Evolutionary conservation across 2,329 filamentous ascomycete species (phyloP).

Genomic region (Aspergillus aculeatus): DNA sequence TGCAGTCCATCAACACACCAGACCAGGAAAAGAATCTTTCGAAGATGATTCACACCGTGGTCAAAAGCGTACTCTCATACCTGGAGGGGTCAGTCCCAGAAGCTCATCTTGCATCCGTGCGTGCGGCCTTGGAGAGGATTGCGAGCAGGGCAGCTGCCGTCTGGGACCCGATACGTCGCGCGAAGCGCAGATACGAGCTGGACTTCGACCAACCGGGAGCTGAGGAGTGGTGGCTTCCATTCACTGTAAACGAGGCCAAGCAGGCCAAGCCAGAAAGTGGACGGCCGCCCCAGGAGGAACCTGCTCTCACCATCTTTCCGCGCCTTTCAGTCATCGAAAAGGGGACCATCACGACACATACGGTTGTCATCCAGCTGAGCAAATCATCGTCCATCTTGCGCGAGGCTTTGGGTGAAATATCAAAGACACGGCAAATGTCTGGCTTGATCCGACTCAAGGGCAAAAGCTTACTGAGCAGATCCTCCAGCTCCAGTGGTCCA

Average conservation of each 20-base stretch:
- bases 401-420: no score
- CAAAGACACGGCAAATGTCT: no score
- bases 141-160: constrained; percentile 13
- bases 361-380: no score
- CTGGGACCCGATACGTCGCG: constrained; percentile 17
- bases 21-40: constrained; percentile 1
- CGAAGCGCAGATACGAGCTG: constrained; percentile 12
- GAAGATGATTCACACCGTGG: constrained; percentile 1
- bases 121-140: constrained; percentile 12
- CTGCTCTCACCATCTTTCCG: constrained; percentile 4
- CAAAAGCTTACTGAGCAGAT: no score
- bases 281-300: not conserved
- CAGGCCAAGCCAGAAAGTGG: not conserved
- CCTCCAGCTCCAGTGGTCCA: no score
- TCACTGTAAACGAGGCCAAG: no score
- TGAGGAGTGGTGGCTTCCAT: no score
- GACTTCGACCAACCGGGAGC: constrained; percentile 8
- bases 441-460: no score
- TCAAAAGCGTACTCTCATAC: constrained; percentile 4
- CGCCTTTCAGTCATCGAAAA: constrained; percentile 8
- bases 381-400: no score
- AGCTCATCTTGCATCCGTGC: constrained; percentile 11
- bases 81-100: constrained; percentile 7
- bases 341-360: no score
- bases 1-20: constrained; percentile 19